A percentile compares a stretch with the other conserved stretches of the same genome.
phyloP scores from a whole-genome alignment of 805 yeast genomes.

The Saturnispora gosingensis region DNA sequence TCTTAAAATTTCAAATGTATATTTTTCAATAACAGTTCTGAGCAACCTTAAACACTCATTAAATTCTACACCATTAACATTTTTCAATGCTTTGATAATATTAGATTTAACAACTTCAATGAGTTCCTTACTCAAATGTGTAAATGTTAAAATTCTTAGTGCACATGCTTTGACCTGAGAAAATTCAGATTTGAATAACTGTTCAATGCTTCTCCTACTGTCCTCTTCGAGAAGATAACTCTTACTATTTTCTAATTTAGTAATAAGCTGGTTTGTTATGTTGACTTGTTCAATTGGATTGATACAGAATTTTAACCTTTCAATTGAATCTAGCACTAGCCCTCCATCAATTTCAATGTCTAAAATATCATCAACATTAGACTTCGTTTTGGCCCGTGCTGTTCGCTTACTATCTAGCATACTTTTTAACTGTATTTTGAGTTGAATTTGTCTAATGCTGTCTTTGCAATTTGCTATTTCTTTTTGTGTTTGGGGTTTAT shows the following conservation, averaged over 20 bases:
- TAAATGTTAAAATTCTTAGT: slow-evolving; percentile 8
- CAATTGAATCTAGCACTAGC: not conserved
- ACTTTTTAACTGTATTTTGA: slow-evolving; percentile 2
- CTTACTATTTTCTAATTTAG: not conserved
- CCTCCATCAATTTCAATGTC: not conserved
- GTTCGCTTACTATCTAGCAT: not conserved
- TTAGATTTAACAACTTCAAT: slow-evolving; percentile 2
- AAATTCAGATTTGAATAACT: slow-evolving; percentile 5
- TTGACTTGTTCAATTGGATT: slow-evolving; percentile 4
- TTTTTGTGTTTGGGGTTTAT: slow-evolving; percentile 4
- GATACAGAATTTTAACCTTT: not conserved
- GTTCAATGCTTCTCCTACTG: not conserved
- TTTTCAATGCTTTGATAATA: not conserved
- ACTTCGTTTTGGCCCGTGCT: not conserved
- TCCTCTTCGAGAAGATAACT: not conserved
- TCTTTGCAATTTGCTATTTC: slow-evolving; percentile 8
- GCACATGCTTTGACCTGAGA: slow-evolving; percentile 7
- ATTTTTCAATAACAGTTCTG: slow-evolving; percentile 2
- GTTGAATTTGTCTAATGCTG: slow-evolving; percentile 1
- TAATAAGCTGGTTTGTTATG: slow-evolving; percentile 7
- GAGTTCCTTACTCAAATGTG: not conserved
- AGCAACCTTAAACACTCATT: slow-evolving; percentile 10
- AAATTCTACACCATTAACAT: slow-evolving; percentile 6
- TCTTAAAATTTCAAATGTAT: not conserved
- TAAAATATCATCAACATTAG: not conserved